A percentile compares a stretch with the other conserved stretches of the same genome.
Evolutionary conservation across 1,139 yeast species (phyloP).

Genomic region (Pichia inconspicua): DNA sequence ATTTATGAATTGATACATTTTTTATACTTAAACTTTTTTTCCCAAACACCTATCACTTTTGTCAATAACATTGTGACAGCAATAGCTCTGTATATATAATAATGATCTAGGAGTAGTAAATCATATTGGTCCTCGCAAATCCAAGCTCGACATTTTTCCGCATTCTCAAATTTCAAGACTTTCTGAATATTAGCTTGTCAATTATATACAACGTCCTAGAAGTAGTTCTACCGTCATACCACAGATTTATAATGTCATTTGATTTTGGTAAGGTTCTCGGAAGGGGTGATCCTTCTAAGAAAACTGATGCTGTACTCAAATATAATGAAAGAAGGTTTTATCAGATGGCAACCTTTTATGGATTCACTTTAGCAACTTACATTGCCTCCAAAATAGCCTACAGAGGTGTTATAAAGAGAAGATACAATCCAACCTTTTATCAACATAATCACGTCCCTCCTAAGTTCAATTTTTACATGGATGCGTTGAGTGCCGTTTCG

Average conservation of each 20-base stretch:
- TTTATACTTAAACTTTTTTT: too few species aligned
- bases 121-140: too few species aligned
- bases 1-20: too few species aligned
- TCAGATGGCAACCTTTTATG: conserved; percentile 67
- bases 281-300: conserved; percentile 21
- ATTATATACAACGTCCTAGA: too few species aligned
- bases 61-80: too few species aligned
- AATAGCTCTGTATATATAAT: too few species aligned
- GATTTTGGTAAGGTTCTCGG: conserved; percentile 24
- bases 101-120: too few species aligned
- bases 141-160: too few species aligned
- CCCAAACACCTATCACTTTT: too few species aligned
- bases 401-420: conserved; percentile 64
- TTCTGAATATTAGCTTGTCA: too few species aligned
- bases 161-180: too few species aligned
- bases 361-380: conserved; percentile 65
- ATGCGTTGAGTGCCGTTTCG: conserved; percentile 81
- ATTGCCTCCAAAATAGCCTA: conserved; percentile 68
- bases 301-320: conserved; percentile 25
- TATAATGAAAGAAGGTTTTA: conserved; percentile 50
- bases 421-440: conserved; percentile 68
- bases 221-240: too few species aligned
- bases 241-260: conserved; percentile 11
- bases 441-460: conserved; percentile 88
- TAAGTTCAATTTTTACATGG: conserved; percentile 66